These are phyloP conservation scores for Tetradesmus lagerheimii DNA, from an alignment of 139 green algal species.

Conservation along the genomic window DNA sequence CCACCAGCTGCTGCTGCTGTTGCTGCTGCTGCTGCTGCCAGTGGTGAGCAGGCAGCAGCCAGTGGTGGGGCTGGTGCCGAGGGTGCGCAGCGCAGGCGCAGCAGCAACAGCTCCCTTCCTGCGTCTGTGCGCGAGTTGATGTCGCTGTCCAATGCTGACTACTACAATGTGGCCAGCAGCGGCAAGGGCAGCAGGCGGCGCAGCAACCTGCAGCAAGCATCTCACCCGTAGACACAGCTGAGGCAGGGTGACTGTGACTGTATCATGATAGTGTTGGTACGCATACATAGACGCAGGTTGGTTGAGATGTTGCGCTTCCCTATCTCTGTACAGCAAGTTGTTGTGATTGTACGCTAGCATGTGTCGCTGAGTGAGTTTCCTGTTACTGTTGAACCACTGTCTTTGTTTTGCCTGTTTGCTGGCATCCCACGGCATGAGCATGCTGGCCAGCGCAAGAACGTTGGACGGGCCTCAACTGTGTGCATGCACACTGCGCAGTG, in stretches of 20 bases:
- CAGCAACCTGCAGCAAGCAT: slow-evolving; percentile 8
- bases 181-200: slow-evolving; percentile 10
- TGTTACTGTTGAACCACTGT: no score
- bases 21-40: not conserved
- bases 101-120: not conserved
- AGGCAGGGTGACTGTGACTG: not conserved
- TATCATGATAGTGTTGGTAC: no score
- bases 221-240: not conserved
- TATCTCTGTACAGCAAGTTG: no score
- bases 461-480: no score
- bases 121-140: not conserved
- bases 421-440: no score
- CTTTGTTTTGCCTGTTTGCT: no score
- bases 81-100: not conserved
- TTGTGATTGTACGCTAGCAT: no score
- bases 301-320: no score
- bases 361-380: no score
- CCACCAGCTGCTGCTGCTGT: not conserved
- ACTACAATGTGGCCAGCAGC: not conserved
- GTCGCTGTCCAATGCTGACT: not conserved
- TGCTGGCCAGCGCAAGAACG: no score
- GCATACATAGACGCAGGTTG: no score
- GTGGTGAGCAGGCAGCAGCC: not conserved
- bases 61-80: not conserved
- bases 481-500: no score